These are phyloP conservation scores for Noccaea caerulescens DNA, from an alignment of 345 rosid genomes.

Conservation along the genomic window DNA sequence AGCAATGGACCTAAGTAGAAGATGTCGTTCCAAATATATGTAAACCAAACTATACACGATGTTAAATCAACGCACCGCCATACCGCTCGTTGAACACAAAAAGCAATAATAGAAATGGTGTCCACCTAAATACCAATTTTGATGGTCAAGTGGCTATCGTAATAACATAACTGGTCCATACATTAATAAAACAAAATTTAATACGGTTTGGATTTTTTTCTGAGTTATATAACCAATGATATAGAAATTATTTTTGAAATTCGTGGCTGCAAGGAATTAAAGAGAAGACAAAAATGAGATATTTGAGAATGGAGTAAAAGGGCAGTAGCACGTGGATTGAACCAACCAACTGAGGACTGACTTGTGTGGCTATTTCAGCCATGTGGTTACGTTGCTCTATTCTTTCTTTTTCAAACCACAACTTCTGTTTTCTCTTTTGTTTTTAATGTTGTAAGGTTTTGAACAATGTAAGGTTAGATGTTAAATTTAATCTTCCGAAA, in stretches of 20 bases:
- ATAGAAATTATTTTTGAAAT: not conserved
- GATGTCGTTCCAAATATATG: slow-evolving; percentile 13
- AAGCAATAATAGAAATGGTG: not conserved
- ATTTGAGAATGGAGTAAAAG: slow-evolving; percentile 6
- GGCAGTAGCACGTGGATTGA: slow-evolving; percentile 40
- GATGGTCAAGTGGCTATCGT: slow-evolving; percentile 24
- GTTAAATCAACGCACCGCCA: slow-evolving; percentile 1
- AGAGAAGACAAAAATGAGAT: not conserved
- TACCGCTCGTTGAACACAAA: slow-evolving; percentile 11
- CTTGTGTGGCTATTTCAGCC: slow-evolving; percentile 31
- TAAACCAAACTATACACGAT: slow-evolving; percentile 3
- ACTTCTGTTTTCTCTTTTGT: not conserved
- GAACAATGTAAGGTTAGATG: not conserved
- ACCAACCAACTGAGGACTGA: slow-evolving; percentile 44
- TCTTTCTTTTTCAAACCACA: slow-evolving; percentile 33
- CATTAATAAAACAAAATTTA: slow-evolving; percentile 14
- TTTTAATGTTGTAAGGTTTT: not conserved
- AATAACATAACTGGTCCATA: slow-evolving; percentile 24
- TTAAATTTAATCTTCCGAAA: not conserved
- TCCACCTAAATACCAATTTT: slow-evolving; percentile 10
- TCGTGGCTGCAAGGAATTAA: slow-evolving; percentile 17
- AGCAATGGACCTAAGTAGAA: not conserved
- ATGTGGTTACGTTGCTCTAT: slow-evolving; percentile 30
- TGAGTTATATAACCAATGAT: not conserved
- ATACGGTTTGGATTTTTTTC: slow-evolving; percentile 34